Conservation (phyloP, 805 yeast species). For the Ogataea nonfermentans region DNA sequence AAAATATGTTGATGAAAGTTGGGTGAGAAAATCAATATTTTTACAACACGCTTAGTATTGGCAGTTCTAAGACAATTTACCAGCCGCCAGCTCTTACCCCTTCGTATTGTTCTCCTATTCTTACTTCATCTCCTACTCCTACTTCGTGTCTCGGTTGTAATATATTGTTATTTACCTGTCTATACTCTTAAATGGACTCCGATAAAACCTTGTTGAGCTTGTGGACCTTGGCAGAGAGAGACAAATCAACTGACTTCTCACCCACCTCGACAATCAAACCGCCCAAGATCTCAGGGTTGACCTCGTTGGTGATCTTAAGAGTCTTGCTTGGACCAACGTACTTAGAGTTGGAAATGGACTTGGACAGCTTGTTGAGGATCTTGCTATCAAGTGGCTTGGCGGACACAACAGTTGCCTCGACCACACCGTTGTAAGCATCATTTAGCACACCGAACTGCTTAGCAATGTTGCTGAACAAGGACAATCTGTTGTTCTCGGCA, state of each 20-base stretch:
- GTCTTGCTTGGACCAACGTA: slow-evolving; percentile 86
- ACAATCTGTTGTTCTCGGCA: slow-evolving; percentile 92
- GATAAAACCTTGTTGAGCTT: slow-evolving; percentile 84
- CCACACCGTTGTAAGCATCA: slow-evolving; percentile 88
- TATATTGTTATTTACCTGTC: slow-evolving; percentile 8
- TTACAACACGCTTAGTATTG: background rate
- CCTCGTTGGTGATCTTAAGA: slow-evolving; percentile 76
- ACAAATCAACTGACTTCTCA: slow-evolving; percentile 94
- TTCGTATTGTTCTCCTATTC: too few relatives aligned
- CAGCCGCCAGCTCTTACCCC: too few relatives aligned
- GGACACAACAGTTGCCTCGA: slow-evolving; percentile 90
- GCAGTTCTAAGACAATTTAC: too few relatives aligned
- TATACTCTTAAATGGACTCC: slow-evolving; percentile 67
- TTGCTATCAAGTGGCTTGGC: slow-evolving; percentile 81
- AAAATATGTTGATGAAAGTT: background rate
- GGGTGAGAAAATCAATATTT: background rate
- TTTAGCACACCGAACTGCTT: slow-evolving; percentile 71
- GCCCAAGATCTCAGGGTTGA: slow-evolving; percentile 90
- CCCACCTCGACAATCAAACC: slow-evolving; percentile 95
- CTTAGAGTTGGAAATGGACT: slow-evolving; percentile 72
- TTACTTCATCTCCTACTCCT: too few relatives aligned
- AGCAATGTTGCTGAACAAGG: slow-evolving; percentile 61
- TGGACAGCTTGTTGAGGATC: slow-evolving; percentile 71
- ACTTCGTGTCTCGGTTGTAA: too few relatives aligned
- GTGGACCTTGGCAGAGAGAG: slow-evolving; percentile 78